A percentile compares a stretch with the other conserved stretches of the same genome.
These are phyloP conservation scores for Neofusicoccum cordaticola DNA, from an alignment of 2,329 filamentous ascomycete species.

Conservation along the genomic window DNA sequence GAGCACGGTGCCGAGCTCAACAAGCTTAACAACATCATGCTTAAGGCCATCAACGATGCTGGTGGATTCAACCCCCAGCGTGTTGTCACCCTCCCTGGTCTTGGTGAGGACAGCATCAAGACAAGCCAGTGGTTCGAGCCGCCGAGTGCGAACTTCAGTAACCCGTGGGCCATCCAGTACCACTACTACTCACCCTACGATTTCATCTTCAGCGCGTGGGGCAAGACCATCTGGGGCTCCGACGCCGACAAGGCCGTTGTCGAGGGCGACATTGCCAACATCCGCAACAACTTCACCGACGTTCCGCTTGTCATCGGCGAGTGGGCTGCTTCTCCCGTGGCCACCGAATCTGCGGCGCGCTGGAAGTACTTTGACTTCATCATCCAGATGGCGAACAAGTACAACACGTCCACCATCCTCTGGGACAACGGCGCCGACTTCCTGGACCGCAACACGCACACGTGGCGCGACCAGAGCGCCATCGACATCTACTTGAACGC, in stretches of 20 bases:
- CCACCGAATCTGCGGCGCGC: conserved; percentile 54
- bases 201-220: conserved; percentile 49
- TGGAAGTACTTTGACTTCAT: conserved; percentile 60
- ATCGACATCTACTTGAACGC: conserved; percentile 50
- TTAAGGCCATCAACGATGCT: conserved; percentile 52
- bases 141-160: conserved; percentile 43
- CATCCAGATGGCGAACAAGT: conserved; percentile 47
- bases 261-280: conserved; percentile 49
- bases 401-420: conserved; percentile 51
- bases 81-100: conserved; percentile 56
- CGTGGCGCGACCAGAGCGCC: conserved; percentile 52
- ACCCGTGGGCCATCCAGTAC: conserved; percentile 60
- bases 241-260: conserved; percentile 52
- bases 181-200: conserved; percentile 59
- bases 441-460: conserved; percentile 48
- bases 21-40: conserved; percentile 56
- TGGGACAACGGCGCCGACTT: conserved; percentile 62
- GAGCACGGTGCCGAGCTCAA: conserved; percentile 53
- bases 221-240: conserved; percentile 60
- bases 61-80: conserved; percentile 56
- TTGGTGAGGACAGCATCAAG: conserved; percentile 51
- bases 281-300: conserved; percentile 55
- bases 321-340: conserved; percentile 51
- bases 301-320: conserved; percentile 59
- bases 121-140: conserved; percentile 57